Conservation (phyloP, 1,284 basidiomycete species). For the Athelia psychrophila region DNA sequence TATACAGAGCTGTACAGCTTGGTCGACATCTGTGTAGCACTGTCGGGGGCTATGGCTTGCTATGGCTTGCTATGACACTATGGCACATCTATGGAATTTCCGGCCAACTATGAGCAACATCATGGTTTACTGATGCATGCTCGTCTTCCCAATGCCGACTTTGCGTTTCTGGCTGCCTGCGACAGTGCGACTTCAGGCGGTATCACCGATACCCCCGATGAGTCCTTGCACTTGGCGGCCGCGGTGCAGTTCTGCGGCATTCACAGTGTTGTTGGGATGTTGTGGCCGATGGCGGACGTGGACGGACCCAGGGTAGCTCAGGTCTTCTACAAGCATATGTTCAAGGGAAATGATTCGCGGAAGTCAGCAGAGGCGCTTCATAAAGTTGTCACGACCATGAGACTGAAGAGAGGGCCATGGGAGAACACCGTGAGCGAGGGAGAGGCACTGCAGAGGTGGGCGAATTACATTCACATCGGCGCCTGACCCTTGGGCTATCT, state of each 20-base stretch:
- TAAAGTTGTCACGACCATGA: slow-evolving; percentile 5
- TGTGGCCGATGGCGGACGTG: slow-evolving; percentile 31
- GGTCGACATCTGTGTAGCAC: too few species aligned
- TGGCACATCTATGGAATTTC: too few species aligned
- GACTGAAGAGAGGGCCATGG: slow-evolving; percentile 2
- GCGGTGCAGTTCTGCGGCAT: slow-evolving; percentile 31
- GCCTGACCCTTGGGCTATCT: too few species aligned
- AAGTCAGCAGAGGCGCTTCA: slow-evolving; percentile 14
- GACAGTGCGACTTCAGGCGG: slow-evolving; percentile 16
- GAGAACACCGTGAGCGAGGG: too few species aligned
- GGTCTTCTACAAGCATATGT: slow-evolving; percentile 18
- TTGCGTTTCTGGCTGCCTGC: slow-evolving; percentile 35
- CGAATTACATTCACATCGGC: slow-evolving; percentile 12
- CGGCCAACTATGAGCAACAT: too few species aligned
- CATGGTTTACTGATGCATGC: too few species aligned
- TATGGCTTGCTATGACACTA: too few species aligned
- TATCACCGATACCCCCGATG: slow-evolving; percentile 21
- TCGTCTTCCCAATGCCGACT: slow-evolving; percentile 19
- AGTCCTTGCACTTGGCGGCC: slow-evolving; percentile 31
- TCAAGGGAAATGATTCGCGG: slow-evolving; percentile 6
- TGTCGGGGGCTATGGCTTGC: too few species aligned
- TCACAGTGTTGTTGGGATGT: slow-evolving; percentile 33
- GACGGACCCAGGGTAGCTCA: slow-evolving; percentile 18
- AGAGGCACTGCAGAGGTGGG: slow-evolving; percentile 8
- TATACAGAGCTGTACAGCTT: too few species aligned